A percentile compares a stretch with the other conserved stretches of the same genome.
These are phyloP conservation scores for Solanum pennellii DNA, from an alignment of 257 asterid genomes.

Conservation along the genomic window DNA sequence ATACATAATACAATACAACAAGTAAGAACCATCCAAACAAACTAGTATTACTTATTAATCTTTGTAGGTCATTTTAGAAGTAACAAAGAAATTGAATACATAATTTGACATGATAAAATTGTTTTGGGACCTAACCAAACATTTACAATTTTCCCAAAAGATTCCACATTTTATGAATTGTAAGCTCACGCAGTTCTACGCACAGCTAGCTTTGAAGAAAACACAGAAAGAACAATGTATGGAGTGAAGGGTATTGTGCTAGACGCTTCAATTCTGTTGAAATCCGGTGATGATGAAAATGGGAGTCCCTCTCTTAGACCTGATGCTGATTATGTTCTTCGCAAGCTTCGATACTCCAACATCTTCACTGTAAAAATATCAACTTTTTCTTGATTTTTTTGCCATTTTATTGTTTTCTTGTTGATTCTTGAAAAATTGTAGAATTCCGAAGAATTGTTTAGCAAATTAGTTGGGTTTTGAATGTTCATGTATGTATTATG, in stretches of 20 bases:
- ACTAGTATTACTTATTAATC: no score
- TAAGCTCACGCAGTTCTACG: conserved; percentile 1
- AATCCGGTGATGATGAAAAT: conserved; percentile 7
- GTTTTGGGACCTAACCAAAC: neutral
- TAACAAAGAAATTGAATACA: neutral
- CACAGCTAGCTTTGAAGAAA: neutral
- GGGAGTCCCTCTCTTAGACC: conserved; percentile 20
- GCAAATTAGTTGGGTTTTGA: neutral
- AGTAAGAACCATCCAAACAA: neutral
- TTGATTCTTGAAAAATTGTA: neutral
- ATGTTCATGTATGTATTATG: neutral
- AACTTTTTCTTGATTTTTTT: neutral
- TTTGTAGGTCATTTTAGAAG: neutral
- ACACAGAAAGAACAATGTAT: conserved; percentile 18
- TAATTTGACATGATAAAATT: neutral
- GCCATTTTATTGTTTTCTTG: neutral
- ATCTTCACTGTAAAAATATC: conserved; percentile 32
- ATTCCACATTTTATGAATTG: neutral
- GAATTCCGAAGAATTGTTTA: neutral
- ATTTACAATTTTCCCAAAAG: neutral
- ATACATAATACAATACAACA: neutral
- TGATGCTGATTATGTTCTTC: conserved; percentile 50
- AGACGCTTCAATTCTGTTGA: conserved; percentile 41
- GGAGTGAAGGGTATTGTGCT: conserved; percentile 55
- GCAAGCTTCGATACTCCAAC: conserved; percentile 61